Percentiles rank a stretch among this genome's conserved stretches.
phyloP scores from a whole-genome alignment of 352 stramenopile genomes.

The Phytopythium aichiense region DNA sequence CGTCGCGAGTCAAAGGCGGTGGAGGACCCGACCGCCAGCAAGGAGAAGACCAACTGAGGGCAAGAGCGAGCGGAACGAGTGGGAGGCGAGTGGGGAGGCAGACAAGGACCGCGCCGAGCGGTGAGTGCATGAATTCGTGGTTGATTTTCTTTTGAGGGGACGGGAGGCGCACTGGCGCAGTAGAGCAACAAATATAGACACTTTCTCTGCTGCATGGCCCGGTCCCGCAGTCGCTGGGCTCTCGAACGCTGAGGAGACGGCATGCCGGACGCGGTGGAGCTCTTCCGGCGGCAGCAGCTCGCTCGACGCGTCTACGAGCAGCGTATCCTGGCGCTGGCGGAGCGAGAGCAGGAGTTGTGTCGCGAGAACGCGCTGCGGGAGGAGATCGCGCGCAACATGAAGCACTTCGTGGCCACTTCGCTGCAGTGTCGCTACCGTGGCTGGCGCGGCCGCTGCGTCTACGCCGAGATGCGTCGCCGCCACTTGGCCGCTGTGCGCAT shows the following conservation, averaged over 20 bases:
- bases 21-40: conserved; percentile 11
- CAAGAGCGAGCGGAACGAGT: neutral
- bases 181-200: neutral
- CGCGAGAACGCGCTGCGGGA: conserved; percentile 62
- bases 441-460: conserved; percentile 47
- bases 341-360: conserved; percentile 36
- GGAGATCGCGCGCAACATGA: conserved; percentile 73
- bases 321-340: conserved; percentile 37
- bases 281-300: conserved; percentile 46
- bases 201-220: neutral
- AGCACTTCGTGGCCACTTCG: conserved; percentile 63
- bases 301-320: conserved; percentile 55
- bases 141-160: neutral
- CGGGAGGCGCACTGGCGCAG: neutral
- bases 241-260: neutral
- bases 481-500: conserved; percentile 56
- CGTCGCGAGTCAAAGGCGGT: conserved; percentile 4
- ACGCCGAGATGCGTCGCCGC: conserved; percentile 20
- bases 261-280: conserved; percentile 46
- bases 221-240: neutral
- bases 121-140: neutral
- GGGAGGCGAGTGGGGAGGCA: neutral
- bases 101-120: neutral
- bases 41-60: conserved; percentile 24
- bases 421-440: conserved; percentile 63